A percentile compares a stretch with the other conserved stretches of the same genome.
These are phyloP conservation scores for Malus sieversii DNA, from an alignment of 306 rosid species.

Conservation along the genomic window DNA sequence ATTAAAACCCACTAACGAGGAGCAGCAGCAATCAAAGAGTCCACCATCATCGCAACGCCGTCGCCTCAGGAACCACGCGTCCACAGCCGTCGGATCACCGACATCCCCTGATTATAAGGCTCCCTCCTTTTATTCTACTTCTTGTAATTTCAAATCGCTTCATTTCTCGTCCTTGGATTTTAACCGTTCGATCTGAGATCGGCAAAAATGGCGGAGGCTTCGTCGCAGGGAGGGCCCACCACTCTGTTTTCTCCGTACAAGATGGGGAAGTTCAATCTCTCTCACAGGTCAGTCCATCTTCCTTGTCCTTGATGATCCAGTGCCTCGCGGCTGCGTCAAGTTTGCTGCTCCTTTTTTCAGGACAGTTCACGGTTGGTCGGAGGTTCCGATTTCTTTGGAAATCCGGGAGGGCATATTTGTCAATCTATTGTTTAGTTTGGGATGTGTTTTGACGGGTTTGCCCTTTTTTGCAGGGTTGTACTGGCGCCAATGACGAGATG, in stretches of 20 bases:
- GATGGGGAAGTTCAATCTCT: slow-evolving; percentile 57
- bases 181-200: not conserved
- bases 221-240: not conserved
- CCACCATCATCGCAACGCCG: not conserved
- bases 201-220: slow-evolving; percentile 30
- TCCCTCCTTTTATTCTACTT: not conserved
- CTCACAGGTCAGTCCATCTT: slow-evolving; percentile 52
- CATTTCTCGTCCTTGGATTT: not conserved
- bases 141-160: not conserved
- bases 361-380: not conserved
- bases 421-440: not conserved
- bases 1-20: not conserved
- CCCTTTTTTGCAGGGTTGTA: slow-evolving; percentile 36
- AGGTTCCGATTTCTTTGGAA: not conserved
- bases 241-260: slow-evolving; percentile 63
- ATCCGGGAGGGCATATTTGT: not conserved
- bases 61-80: not conserved
- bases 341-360: not conserved
- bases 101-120: not conserved
- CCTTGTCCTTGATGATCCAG: not conserved
- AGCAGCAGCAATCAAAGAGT: not conserved
- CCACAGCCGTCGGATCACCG: not conserved
- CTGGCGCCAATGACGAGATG: slow-evolving; percentile 59
- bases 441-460: not conserved
- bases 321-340: not conserved